phyloP scores from a whole-genome alignment of 163 green algal species.

The Botryococcus braunii region DNA sequence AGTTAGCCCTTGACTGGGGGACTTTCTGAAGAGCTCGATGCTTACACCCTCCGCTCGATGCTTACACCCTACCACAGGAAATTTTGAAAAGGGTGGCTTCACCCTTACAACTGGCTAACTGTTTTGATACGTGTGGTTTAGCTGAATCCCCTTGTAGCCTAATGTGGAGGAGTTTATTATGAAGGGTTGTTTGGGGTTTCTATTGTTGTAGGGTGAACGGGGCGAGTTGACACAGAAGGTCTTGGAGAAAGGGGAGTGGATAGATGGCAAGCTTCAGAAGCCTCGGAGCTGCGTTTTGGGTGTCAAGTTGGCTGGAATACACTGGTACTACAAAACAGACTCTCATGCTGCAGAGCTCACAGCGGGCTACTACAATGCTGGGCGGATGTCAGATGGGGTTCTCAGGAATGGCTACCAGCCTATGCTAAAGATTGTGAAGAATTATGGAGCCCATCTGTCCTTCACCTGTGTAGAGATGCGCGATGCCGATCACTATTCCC shows the following conservation, averaged over 20 bases:
- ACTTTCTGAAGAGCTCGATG: too few species aligned
- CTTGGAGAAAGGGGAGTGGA: slow-evolving; percentile 14
- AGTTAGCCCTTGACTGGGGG: too few species aligned
- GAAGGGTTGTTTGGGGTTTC: too few species aligned
- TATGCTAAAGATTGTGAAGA: slow-evolving; percentile 65
- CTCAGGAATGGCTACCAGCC: slow-evolving; percentile 73
- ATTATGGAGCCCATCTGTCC: slow-evolving; percentile 55
- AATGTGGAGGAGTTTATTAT: too few species aligned
- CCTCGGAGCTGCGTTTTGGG: slow-evolving; percentile 68
- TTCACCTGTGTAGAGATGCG: slow-evolving; percentile 99
- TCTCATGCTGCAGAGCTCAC: slow-evolving; percentile 93
- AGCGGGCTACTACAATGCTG: slow-evolving; percentile 93
- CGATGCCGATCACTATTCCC: slow-evolving; percentile 94
- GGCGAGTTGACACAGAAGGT: neutral
- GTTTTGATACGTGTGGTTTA: too few species aligned
- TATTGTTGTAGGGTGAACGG: slow-evolving; percentile 5
- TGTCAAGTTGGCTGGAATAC: slow-evolving; percentile 89
- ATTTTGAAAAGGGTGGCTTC: too few species aligned
- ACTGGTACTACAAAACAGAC: slow-evolving; percentile 91
- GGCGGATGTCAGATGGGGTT: too few species aligned
- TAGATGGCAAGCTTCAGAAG: slow-evolving; percentile 30
- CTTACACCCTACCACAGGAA: too few species aligned
- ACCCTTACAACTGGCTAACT: too few species aligned
- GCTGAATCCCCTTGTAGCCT: too few species aligned
- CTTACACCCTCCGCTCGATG: too few species aligned